Evolutionary conservation across 192 early-diverging fungal genomes (phyloP).

Genomic region (Entomortierella chlamydospora): DNA sequence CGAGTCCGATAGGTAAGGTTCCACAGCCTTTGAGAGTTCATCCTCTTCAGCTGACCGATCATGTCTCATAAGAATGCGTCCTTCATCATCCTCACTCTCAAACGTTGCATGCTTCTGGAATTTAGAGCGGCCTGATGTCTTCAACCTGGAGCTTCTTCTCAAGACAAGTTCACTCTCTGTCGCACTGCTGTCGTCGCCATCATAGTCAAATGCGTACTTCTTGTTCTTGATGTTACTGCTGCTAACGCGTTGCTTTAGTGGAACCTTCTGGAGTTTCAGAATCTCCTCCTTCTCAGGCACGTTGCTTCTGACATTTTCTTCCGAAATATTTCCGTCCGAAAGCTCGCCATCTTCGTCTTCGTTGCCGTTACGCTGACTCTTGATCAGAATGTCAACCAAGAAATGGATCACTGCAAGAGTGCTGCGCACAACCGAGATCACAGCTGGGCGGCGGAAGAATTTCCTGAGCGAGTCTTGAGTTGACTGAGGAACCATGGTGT

Average conservation of each 20-base stretch:
- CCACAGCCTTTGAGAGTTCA: conserved; percentile 43
- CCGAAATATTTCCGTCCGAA: neutral
- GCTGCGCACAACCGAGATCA: conserved; percentile 53
- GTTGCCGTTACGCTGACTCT: conserved; percentile 57
- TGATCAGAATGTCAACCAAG: conserved; percentile 56
- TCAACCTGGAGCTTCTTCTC: conserved; percentile 17
- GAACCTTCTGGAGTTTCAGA: conserved; percentile 24
- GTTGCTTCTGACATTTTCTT: neutral
- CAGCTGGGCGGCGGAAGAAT: conserved; percentile 49
- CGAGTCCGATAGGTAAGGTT: conserved; percentile 51
- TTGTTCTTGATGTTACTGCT: conserved; percentile 11
- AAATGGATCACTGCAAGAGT: conserved; percentile 54
- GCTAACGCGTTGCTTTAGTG: conserved; percentile 19
- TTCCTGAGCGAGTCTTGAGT: conserved; percentile 36
- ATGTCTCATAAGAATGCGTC: neutral
- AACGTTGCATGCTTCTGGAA: conserved; percentile 2
- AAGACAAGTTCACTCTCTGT: conserved; percentile 25
- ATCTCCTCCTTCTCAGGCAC: conserved; percentile 18
- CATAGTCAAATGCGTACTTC: conserved; percentile 33
- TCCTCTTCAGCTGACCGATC: conserved; percentile 51
- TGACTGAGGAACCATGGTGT: conserved; percentile 50
- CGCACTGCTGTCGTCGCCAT: conserved; percentile 50
- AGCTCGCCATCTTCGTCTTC: conserved; percentile 28
- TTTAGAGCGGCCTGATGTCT: neutral
- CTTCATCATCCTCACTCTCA: conserved; percentile 20